phyloP scores from a whole-genome alignment of 23 red algal genomes.

The Pyropia haitanensis region DNA sequence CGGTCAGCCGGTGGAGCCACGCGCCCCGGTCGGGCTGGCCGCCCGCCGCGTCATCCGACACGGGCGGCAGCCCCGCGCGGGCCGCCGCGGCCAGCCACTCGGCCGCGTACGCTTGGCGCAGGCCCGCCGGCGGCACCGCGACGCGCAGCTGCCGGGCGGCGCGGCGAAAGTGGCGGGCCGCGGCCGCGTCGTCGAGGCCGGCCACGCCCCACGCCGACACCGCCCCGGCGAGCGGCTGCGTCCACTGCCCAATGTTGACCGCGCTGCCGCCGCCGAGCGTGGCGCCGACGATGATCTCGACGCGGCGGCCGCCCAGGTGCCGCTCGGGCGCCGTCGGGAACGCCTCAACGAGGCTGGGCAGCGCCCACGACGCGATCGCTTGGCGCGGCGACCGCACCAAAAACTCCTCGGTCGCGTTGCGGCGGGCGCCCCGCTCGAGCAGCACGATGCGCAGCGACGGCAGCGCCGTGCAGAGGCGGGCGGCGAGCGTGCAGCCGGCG shows the following conservation, averaged over 20 bases:
- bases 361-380: constrained; percentile 10
- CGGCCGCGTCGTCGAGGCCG: constrained; percentile 2
- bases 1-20: too few relatives aligned
- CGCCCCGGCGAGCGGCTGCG: constrained; percentile 11
- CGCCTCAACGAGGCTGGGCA: constrained; percentile 20
- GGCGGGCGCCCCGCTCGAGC: constrained; percentile 32
- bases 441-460: constrained; percentile 18
- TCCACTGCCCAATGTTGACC: constrained; percentile 51
- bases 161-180: constrained; percentile 7
- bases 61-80: constrained; percentile 6
- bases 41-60: background rate
- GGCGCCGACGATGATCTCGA: constrained; percentile 10
- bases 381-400: constrained; percentile 21
- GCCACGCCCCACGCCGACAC: constrained; percentile 13
- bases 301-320: background rate
- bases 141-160: constrained; percentile 12
- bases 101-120: constrained; percentile 12
- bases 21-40: too few relatives aligned
- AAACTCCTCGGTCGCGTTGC: constrained; percentile 15
- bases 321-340: constrained; percentile 18
- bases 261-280: constrained; percentile 44
- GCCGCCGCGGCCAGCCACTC: constrained; percentile 22
- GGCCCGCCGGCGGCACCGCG: constrained; percentile 3
- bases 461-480: constrained; percentile 42
- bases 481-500: constrained; percentile 40